Evolutionary conservation across 139 green algal species (phyloP), one percentile per base, ranked within the genome.

Genomic region (Tetradesmus obliquus): DNA sequence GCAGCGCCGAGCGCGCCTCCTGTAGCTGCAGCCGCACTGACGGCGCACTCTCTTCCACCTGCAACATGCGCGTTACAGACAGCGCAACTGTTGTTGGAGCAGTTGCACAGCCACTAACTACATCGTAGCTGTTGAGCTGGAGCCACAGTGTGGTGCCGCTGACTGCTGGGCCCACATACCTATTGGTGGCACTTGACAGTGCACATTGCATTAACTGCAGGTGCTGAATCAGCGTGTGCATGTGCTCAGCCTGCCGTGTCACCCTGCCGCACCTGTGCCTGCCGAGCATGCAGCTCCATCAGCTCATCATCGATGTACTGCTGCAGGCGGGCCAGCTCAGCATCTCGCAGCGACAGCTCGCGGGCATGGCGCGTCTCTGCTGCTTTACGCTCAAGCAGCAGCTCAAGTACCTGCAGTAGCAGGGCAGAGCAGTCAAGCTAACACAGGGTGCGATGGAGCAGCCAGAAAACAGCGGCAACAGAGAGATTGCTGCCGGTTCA

Each of bases 311-410:
- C 76, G 6, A 91, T 85, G 76, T 86, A 91, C 54, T 62, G 24
- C 72, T 86, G 72, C 74, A 91, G 76, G 8, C 87, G 55, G 1
- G 22, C 32, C 55, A 91, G 55, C 76, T 91, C 87, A 53, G 72
- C 87, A 60, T 91, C 87, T 9, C 87, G 55, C 10, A 60, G 9
- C 12, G 87, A 55, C 74, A 91, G 55, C n/a, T 91, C 87, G 4
- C 55, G 55, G 3, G 87, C 76, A 57, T 91, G 87, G n/a, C 87
- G 74, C 19, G 72, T 71, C 51, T 91, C 87, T 62, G 55, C 32
- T 45, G 87, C 55, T 17, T 86, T 85, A n/a, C 87, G 87, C n/a
- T 91, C 87, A 17, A 86, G 87, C 55, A 91, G 57, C 32, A 91
- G 87, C 76, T 85, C 74, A 20, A 91, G 87, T 13, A 91, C 87